Evolutionary conservation across 306 rosid genomes (phyloP).

Genomic region (Chamaecrista fasciculata): DNA sequence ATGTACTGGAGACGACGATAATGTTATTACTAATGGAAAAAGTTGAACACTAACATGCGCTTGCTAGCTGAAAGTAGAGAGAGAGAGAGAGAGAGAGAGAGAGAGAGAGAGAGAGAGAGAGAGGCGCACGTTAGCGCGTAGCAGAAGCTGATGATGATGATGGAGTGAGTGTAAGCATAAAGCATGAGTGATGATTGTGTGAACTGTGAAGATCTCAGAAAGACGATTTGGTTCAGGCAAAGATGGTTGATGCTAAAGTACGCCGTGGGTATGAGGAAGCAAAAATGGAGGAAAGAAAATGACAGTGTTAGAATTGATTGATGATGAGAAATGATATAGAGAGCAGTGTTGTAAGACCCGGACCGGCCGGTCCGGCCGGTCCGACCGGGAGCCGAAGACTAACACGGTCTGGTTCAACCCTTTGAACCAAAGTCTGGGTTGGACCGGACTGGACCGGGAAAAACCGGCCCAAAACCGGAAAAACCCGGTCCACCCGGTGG

Average conservation of each 20-base stretch:
- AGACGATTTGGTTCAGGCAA: neutral
- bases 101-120: neutral
- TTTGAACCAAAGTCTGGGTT: too few relatives aligned
- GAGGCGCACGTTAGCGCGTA: conserved; percentile 18
- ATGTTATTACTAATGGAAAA: neutral
- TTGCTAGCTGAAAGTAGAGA: neutral
- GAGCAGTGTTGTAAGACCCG: neutral
- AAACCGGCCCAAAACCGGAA: too few relatives aligned
- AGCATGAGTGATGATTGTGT: neutral
- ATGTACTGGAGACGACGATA: neutral
- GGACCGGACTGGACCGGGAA: too few relatives aligned
- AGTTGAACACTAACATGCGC: neutral
- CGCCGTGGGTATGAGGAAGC: neutral
- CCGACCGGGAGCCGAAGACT: too few relatives aligned
- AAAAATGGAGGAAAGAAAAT: neutral
- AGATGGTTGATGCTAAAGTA: neutral
- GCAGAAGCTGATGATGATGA: neutral
- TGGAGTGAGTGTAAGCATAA: neutral
- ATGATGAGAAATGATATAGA: neutral
- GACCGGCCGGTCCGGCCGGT: too few relatives aligned
- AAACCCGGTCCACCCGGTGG: too few relatives aligned
- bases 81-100: neutral
- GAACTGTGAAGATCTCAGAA: too few relatives aligned
- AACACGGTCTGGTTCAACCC: too few relatives aligned
- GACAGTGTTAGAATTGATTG: neutral